Base-by-base conservation (phyloP, 2,329 filamentous ascomycete genomes). In the Xylariaceae sp. region DNA sequence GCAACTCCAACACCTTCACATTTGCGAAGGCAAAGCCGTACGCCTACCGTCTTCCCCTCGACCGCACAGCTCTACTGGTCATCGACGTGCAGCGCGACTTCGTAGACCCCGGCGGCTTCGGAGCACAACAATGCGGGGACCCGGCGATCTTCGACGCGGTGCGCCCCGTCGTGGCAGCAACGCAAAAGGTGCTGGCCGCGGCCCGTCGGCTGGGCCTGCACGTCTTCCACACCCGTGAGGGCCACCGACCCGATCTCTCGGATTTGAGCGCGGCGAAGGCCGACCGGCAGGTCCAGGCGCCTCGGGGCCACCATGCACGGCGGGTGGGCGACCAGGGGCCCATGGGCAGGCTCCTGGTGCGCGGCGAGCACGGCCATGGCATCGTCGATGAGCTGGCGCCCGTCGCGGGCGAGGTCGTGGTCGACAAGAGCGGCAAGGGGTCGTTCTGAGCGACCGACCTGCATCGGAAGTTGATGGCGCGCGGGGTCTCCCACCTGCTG, bases 401-500 rank as follows among this genome's bases (percentile, higher is more conserved):
- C 1, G 50, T 67, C 28, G 68, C 73, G 2, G 69, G 68, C 12
- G 76, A 80, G 55, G 59, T 70, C 1, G 67, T 80, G 3, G 71
- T 81, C 34, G 76, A 80, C 54, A 79, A 79, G 56, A 72, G 73
- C 2, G 76, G 76, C 8, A 80, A 79, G 53, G 76, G 77, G 12
- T 72, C 72, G 3, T 81, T 79, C 52, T 81, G 74, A 73, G 69
- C 72, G 26, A 81, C 78, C 1, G 61, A 62, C 19, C 61, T 81
- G 4, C 66, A 79, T 49, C 69, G 76, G 42, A 64, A 67, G 17
- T 60, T 82, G 35, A 66, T 77, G 44, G 71, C 74, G 18, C 64
- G 70, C 48, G 76, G 71, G 1, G 73, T 81, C 41, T 81, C 76
- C 2, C 76, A 81, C 56, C 57, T 81, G 1, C 59, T 82, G 1